These are phyloP conservation scores for Colletotrichum brevisporum DNA, from an alignment of 2,329 filamentous ascomycete species.

Conservation along the genomic window DNA sequence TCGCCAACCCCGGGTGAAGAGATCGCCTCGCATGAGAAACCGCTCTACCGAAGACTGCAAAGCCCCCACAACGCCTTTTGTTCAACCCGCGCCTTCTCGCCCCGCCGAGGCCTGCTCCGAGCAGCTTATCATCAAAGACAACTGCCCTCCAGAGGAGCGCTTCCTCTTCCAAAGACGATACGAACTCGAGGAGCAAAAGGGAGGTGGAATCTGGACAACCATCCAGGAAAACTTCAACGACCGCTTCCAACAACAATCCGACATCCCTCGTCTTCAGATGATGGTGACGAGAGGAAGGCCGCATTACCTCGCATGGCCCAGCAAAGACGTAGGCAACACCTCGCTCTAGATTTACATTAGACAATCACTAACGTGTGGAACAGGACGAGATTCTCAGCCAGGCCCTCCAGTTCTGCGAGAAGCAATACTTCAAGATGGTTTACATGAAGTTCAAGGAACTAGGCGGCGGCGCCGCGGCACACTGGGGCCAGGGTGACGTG, in stretches of 20 bases:
- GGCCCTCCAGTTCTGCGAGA: constrained; percentile 11
- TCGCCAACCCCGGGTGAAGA: constrained; percentile 1
- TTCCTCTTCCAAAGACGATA: constrained; percentile 66
- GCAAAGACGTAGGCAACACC: constrained; percentile 60
- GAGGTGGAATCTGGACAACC: constrained; percentile 71
- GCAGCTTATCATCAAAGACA: constrained; percentile 58
- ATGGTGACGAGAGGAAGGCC: constrained; percentile 65
- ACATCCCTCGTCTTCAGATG: constrained; percentile 70
- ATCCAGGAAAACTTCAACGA: constrained; percentile 61
- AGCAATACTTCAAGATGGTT: constrained; percentile 54
- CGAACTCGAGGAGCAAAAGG: constrained; percentile 58
- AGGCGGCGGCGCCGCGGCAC: constrained; percentile 63
- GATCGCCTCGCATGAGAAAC: constrained; percentile 17
- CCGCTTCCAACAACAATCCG: constrained; percentile 52
- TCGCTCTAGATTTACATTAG: background rate
- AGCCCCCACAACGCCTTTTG: background rate
- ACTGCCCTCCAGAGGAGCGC: constrained; percentile 62
- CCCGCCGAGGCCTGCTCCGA: constrained; percentile 16
- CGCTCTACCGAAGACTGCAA: constrained; percentile 1
- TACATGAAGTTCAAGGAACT: constrained; percentile 62
- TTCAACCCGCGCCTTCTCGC: background rate
- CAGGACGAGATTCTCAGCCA: constrained; percentile 54
- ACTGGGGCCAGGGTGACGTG: constrained; percentile 65
- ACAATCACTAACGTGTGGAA: constrained; percentile 47
- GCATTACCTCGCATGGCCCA: constrained; percentile 64